These are phyloP conservation scores for Ceratocystis smalleyi DNA, from an alignment of 2,329 filamentous ascomycete species.

Conservation along the genomic window DNA sequence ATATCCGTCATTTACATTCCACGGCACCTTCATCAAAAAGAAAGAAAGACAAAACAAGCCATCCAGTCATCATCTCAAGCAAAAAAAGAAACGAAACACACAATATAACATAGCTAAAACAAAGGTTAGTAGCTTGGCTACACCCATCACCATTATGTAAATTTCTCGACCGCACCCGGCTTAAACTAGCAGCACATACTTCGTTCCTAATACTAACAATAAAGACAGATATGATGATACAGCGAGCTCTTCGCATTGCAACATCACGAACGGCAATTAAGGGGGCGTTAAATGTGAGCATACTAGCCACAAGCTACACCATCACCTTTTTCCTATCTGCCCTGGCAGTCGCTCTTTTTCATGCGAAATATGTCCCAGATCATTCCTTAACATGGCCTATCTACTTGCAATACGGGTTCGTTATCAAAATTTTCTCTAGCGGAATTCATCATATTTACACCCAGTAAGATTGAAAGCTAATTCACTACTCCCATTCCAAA, in stretches of 20 bases:
- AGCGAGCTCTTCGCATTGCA: slow-evolving; percentile 4
- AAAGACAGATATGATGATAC: background rate
- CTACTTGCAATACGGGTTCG: slow-evolving; percentile 44
- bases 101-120: too few species aligned
- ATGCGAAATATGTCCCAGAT: slow-evolving; percentile 41
- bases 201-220: background rate
- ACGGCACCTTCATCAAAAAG: background rate
- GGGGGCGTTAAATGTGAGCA: slow-evolving; percentile 31
- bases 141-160: too few species aligned
- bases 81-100: too few species aligned
- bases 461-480: background rate
- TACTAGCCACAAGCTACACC: slow-evolving; percentile 29
- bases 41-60: background rate
- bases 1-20: background rate
- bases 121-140: too few species aligned
- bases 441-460: background rate
- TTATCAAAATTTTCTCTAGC: slow-evolving; percentile 9
- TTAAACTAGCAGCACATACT: background rate
- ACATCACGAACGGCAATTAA: slow-evolving; percentile 39
- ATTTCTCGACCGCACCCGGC: too few species aligned
- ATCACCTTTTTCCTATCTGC: slow-evolving; percentile 33
- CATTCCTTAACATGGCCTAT: slow-evolving; percentile 37
- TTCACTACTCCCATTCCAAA: background rate
- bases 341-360: slow-evolving; percentile 37
- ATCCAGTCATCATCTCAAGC: too few species aligned